Percentiles rank a stretch among this genome's conserved stretches.
Evolutionary conservation across 164 flowering plant genomes (phyloP).

Genomic region (Vitis vinifera): ASM3070453v1 NC_081810.1:9246501-9247000

Average conservation of each 20-base stretch:
- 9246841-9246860: slow-evolving; percentile 79
- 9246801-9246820: slow-evolving; percentile 55
- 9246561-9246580: slow-evolving; percentile 51
- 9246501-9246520: too few relatives aligned
- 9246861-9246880: slow-evolving; percentile 86
- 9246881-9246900: slow-evolving; percentile 68
- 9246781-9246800: slow-evolving; percentile 53
- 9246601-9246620: slow-evolving; percentile 72
- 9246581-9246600: slow-evolving; percentile 60
- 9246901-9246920: slow-evolving; percentile 91
- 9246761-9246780: neutral
- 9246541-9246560: slow-evolving; percentile 74
- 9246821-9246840: slow-evolving; percentile 63
- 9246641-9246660: slow-evolving; percentile 93
- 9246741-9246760: neutral
- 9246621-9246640: slow-evolving; percentile 71
- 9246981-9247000: neutral
- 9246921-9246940: slow-evolving; percentile 81
- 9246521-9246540: slow-evolving; percentile 28
- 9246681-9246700: slow-evolving; percentile 19
- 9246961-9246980: neutral
- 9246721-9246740: neutral
- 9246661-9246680: slow-evolving; percentile 56
- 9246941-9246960: slow-evolving; percentile 45
- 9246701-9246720: neutral